Base-by-base conservation (phyloP, 106 monocot species). In the Acorus gramineus region DNA sequence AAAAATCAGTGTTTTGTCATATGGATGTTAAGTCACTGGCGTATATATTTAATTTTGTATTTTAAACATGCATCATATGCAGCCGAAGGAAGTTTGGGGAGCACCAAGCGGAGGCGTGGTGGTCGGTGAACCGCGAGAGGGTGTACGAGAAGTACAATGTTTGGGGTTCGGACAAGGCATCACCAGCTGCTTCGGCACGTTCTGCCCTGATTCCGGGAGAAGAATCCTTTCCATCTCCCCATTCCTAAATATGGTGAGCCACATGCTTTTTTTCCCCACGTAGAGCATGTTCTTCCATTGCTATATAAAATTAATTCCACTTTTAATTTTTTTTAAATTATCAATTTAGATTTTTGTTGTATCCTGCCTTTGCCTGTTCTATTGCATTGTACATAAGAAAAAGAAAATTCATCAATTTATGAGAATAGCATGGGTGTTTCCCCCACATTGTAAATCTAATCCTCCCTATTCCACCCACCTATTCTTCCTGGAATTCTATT, bases 81-180 rank as follows among this genome's bases (percentile, higher is more conserved):
- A 95, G 95, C 59, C 86, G 95, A 44, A 78, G 95, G 61, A 87
- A 82, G 76, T 96, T 96, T 74, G 85, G 85, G 9, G 95, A 90
- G 73, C 80, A 96, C 65, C 95, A 90, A 59, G 95, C 95, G 46
- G 90, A 96, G 69, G 49, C 76, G 7, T 96, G 95, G 95, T 96
- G 95, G 95, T 84, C 80, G 8, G 86, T 82, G 55, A 90, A 96
- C 63, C 84, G 87, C 3, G 75, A 79, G 28, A 87, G 60, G 57
- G 95, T 96, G 4, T 90, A 96, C 50, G 77, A 85, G 57, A 87
- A 75, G 58, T 87, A 85, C 68, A 87, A 90, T 61, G 87, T 96
- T 65, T 82, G 76, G 60, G 78, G 78, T 9, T 80, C 79, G 7
- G 90, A 90, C 44, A 78, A 78, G 46, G 55, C 81, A 12, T 77